Base-by-base conservation (phyloP, 768 basidiomycete genomes). In the Suillus paluster region DNA sequence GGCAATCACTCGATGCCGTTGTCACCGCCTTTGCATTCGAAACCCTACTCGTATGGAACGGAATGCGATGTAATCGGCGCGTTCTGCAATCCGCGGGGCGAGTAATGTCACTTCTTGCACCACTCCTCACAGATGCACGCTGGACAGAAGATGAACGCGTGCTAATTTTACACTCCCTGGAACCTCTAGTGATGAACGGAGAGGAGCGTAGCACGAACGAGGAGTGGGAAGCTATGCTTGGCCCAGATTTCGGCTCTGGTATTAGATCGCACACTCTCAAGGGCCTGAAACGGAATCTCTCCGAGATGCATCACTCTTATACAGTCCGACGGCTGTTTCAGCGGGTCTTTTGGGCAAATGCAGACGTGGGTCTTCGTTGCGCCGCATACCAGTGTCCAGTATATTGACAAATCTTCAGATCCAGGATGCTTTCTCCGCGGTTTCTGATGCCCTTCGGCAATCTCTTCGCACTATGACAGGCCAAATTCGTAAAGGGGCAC, bases 11-110 rank as follows among this genome's bases (percentile, higher is more conserved):
- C 58, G 95, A 98, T 70, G 73, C 89, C 34, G 85, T 87, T 6
- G 79, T 93, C 9, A 77, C 79, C 2, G 84, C 88, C 3, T 74
- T 97, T 3, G 78, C 79, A 39, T 96, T 92, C 67, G 90, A 95
- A 71, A 83, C 85, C 4, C 66, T 85, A 1, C 81, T 95, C 8
- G 69, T 81, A 9, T 66, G 87, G 57, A 94, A 92, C 60, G 92
- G 91, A 17, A 85, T 80, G 2, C 77, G 81, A 27, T 74, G 83
- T 2, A 90, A 88, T 65, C 75, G 83, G 52, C 81, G 84, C 5
- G 83, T 88, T n/a, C 68, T 94, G 4, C 86, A 89, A 65, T 77
- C 78, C 0, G 87, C 91, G 0, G 84, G 84, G 64, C 86, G 85
- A 66, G 69, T 87, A 1, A 64, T 86, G 5, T 52, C 82, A 9